These are phyloP conservation scores for Alternaria arborescens DNA, from an alignment of 2,329 filamentous ascomycete genomes.

Conservation along the genomic window DNA sequence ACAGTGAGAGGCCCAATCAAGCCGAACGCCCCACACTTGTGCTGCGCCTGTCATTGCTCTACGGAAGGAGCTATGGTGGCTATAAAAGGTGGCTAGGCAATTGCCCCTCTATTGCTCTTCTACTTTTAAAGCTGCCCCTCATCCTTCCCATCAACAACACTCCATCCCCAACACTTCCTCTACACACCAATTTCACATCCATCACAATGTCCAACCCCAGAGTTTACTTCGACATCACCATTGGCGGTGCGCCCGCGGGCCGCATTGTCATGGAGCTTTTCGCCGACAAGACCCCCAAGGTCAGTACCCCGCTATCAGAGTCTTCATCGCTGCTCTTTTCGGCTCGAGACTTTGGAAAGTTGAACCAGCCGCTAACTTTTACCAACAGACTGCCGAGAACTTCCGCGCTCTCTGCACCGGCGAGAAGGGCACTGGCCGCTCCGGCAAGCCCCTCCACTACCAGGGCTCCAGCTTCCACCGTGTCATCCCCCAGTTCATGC, in stretches of 20 bases:
- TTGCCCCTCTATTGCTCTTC: conserved; percentile 22
- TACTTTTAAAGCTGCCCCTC: conserved; percentile 28
- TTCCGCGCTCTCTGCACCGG: conserved; percentile 94
- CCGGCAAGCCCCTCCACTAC: conserved; percentile 88
- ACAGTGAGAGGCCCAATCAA: conserved; percentile 16
- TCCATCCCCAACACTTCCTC: conserved; percentile 18
- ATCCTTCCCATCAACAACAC: conserved; percentile 22
- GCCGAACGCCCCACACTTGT: conserved; percentile 16
- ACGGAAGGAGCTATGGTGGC: conserved; percentile 17
- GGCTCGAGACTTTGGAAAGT: neutral
- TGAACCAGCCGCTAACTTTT: conserved; percentile 19
- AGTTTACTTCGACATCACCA: conserved; percentile 92
- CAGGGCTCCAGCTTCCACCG: conserved; percentile 93
- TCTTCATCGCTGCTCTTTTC: conserved; percentile 11
- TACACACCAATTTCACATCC: conserved; percentile 18
- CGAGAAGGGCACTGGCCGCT: conserved; percentile 85
- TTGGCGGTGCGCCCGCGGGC: conserved; percentile 76
- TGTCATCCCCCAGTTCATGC: conserved; percentile 98
- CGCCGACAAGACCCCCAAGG: conserved; percentile 71
- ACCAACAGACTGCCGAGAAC: conserved; percentile 81
- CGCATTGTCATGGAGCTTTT: conserved; percentile 84
- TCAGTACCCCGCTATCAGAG: conserved; percentile 34
- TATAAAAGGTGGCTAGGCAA: conserved; percentile 21
- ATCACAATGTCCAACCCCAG: conserved; percentile 60
- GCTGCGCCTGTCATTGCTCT: conserved; percentile 17